A percentile compares a stretch with the other conserved stretches of the same genome.
These are phyloP conservation scores for Picocystis sp. DNA, from an alignment of 163 green algal genomes.

Conservation along the genomic window DNA sequence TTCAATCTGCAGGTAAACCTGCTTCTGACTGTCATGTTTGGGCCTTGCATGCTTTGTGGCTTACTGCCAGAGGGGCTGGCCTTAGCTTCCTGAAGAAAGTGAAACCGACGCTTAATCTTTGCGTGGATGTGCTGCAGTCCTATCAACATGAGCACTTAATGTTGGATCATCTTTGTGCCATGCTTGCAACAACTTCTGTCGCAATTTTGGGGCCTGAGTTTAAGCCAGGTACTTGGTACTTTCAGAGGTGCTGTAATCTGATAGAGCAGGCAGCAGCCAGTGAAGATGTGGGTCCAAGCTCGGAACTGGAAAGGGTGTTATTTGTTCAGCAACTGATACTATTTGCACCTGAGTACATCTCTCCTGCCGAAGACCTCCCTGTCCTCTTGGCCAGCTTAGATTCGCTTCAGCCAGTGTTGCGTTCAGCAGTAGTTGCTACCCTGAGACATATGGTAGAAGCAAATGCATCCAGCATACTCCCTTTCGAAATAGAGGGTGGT, in stretches of 20 bases:
- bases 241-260: slow-evolving; percentile 29
- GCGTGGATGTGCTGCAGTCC: slow-evolving; percentile 44
- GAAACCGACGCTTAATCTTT: slow-evolving; percentile 33
- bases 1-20: slow-evolving; percentile 30
- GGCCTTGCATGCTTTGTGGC: slow-evolving; percentile 59
- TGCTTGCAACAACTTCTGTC: slow-evolving; percentile 69
- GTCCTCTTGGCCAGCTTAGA: slow-evolving; percentile 41
- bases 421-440: slow-evolving; percentile 55
- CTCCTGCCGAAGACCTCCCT: slow-evolving; percentile 35
- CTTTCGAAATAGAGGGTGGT: slow-evolving; percentile 26
- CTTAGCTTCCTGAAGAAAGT: slow-evolving; percentile 54
- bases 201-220: slow-evolving; percentile 75
- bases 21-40: slow-evolving; percentile 35
- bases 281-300: slow-evolving; percentile 19
- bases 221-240: slow-evolving; percentile 37
- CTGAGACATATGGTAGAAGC: slow-evolving; percentile 55
- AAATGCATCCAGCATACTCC: slow-evolving; percentile 8
- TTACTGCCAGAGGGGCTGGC: slow-evolving; percentile 43
- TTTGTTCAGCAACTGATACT: slow-evolving; percentile 85
- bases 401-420: slow-evolving; percentile 46
- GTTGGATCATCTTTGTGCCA: slow-evolving; percentile 2
- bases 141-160: slow-evolving; percentile 16
- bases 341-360: slow-evolving; percentile 67
- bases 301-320: slow-evolving; percentile 50
- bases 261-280: slow-evolving; percentile 10